Evolutionary conservation across 2,329 filamentous ascomycete species (phyloP), one percentile per base, ranked within the genome.

Genomic region (Epichloe gansuensis): DNA sequence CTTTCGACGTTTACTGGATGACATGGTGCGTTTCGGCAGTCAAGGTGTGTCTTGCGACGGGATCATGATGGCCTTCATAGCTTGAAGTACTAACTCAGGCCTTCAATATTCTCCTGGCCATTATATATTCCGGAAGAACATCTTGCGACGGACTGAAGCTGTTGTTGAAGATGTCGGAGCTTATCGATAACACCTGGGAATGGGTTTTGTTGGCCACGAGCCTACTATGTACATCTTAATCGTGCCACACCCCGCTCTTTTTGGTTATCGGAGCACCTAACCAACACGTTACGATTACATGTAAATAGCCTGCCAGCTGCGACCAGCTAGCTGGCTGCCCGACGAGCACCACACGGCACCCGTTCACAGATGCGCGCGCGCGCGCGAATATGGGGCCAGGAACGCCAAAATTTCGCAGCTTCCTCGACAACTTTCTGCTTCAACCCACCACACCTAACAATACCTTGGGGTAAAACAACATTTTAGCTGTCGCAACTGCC

Each of bases 1-100:
- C 56, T 68, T 69, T 37, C 68, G 62, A 41, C 66, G 65, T 55
- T 68, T 68, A 52, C 61, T 62, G 52, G 63, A 60, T 31, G 66
- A 63, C 65, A 55, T 55, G 38, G 4, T 45, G 28, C 17, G 42
- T 47, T 5, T 53, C n/a, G 21, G 4, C 12, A 15, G n/a, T 48
- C 25, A 31, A 28, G 13, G 17, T 15, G 13, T 5, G 25, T 15
- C 9, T 11, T 7, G 12, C 23, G 25, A 47, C 21, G 3, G 12
- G 7, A 4, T 6, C 50, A 52, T 52, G 44, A 13, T 17, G 23
- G 38, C 12, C 12, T 23, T 15, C 11, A 35, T 44, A 11, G 8
- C 35, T 12, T 35, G 2, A 43, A 23, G 15, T 4, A 23, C 31
- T 45, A 34, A 9, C 2, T 39, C 42, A 23, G 21, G 21, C 5